Evolutionary conservation across 2,329 filamentous ascomycete species (phyloP), one percentile per base, ranked within the genome.

Genomic region (Trichoderma sp.): DNA sequence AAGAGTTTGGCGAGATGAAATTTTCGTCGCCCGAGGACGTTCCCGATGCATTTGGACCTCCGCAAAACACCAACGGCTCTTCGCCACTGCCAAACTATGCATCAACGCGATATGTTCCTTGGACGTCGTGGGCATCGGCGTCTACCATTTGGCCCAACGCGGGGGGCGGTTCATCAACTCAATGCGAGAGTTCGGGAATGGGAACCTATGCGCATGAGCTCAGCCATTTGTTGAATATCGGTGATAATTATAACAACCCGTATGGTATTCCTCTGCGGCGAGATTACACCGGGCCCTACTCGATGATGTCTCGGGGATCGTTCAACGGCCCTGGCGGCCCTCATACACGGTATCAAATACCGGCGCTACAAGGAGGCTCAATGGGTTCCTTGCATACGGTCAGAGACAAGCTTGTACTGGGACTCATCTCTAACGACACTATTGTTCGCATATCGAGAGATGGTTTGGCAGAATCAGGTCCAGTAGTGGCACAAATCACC

Each of bases 201-300:
- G 81, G 79, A 0, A 85, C 83, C 0, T 87, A 83, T 71, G 85
- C 85, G 1, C 85, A 87, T 73, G 85, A 87, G 71, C 76, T 87
- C 4, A 83, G 79, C 29, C 85, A 87, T 73, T 74, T 87, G 47
- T 79, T 87, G 1, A 80, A 81, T 16, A 86, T 86, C 27, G 82
- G 83, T 10, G 85, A 87, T 72, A 87, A 87, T 73, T 86, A 87
- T 73, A 86, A 86, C 72, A 87, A 87, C 66, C 85, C 85, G 0
- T 86, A 83, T 71, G 78, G 81, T 3, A 72, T 76, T 0, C 84
- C 84, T 1, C 74, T 80, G 53, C 80, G 82, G 3, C 81, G 85
- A 27, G 76, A 82, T 0, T 86, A 84, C 73, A 84, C 84, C 0
- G 85, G 85, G 0, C 84, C 84, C 0, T 87, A 81, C 78, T 83